Evolutionary conservation across 192 early-diverging fungal species (phyloP), one percentile per base, ranked within the genome.

Genomic region (Geranomyces variabilis): DNA sequence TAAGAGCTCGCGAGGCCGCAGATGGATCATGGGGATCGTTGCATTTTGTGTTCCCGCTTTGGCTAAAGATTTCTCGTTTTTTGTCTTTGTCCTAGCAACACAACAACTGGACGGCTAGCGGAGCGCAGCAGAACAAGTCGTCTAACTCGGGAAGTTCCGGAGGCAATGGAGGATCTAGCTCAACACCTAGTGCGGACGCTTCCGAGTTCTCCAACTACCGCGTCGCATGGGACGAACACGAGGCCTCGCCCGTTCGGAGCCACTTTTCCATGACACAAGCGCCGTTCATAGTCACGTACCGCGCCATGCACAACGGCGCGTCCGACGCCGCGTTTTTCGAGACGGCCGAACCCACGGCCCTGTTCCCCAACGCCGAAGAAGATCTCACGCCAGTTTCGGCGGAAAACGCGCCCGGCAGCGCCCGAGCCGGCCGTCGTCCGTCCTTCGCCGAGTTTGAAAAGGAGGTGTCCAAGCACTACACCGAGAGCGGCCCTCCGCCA

Each of bases 201-300:
- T 17, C 28, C 1, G 75, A 77, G 21, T 77, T 77, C 59, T 49
- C 60, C 46, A 77, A 66, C 49, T 77, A 77, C 41, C 69, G 75
- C 15, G 53, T 77, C 59, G 46, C 45, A 28, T 77, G 75, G 75
- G 47, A 77, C 55, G 63, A 71, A 48, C 51, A 24, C 24, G 75
- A 77, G 48, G 60, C 63, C 0, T 59, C 62, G n/a, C 75, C 75
- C 17, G 36, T 66, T 1, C 59, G 61, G 1, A 24, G 13, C 26
- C 14, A 24, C 22, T 48, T 48, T 47, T 45, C 46, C 4, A 17
- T 26, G 26, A 43, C 22, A 7, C 56, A 21, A 2, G 34, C 67
- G 24, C 67, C 67, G 30, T 64, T 64, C 28, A 36, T 47, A 7
- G 45, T 65, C 22, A 31, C 48, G 26, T 69, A 49, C 36, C 67